These are phyloP conservation scores for Cystobasidium ongulense DNA, from an alignment of 768 basidiomycete species.

Conservation along the genomic window DNA sequence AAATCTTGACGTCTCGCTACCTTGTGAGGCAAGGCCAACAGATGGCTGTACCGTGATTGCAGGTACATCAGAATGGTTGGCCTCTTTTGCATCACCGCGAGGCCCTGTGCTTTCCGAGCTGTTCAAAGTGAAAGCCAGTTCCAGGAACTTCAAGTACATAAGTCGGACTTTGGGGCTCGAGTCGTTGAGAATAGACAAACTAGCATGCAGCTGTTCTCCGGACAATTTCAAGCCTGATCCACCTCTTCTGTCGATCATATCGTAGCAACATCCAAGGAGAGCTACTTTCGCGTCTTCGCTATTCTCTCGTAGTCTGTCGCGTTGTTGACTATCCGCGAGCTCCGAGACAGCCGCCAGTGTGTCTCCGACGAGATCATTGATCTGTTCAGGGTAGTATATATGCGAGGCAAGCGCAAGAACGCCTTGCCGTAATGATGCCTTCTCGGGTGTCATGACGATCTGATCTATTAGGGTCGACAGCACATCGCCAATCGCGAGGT, in stretches of 20 bases:
- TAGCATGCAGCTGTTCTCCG: background rate
- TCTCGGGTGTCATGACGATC: background rate
- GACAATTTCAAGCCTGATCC: background rate
- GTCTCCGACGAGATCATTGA: conserved; percentile 17
- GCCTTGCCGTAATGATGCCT: background rate
- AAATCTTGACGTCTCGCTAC: background rate
- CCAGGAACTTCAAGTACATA: background rate
- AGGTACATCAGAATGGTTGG: background rate
- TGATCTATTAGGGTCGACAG: background rate
- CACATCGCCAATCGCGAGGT: background rate
- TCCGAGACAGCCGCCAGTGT: background rate
- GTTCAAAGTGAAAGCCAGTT: background rate
- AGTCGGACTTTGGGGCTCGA: background rate
- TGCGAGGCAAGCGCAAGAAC: conserved; percentile 5
- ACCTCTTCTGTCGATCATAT: background rate
- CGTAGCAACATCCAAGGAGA: background rate
- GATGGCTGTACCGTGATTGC: background rate
- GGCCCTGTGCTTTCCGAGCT: background rate
- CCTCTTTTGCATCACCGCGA: background rate
- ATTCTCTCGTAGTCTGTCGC: background rate
- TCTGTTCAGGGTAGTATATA: conserved; percentile 19
- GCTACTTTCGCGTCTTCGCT: background rate
- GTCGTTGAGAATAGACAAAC: conserved; percentile 2
- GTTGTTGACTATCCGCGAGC: background rate
- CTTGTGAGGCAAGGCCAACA: background rate